Base-by-base conservation (phyloP, 176 grass and related monocot genomes). In the Rhynchospora breviuscula region DNA sequence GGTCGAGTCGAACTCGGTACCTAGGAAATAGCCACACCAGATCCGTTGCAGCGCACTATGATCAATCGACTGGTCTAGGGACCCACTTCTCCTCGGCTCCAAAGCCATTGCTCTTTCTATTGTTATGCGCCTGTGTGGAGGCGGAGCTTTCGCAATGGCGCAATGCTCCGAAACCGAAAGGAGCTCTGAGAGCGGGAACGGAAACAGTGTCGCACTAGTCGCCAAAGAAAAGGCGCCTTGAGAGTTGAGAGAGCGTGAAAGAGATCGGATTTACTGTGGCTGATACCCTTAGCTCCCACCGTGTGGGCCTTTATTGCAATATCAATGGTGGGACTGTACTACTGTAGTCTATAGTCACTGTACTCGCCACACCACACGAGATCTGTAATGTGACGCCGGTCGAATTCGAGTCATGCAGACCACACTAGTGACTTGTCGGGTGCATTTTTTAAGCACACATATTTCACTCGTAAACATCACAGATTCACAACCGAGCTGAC, bases 21-120 rank as follows among this genome's bases (percentile, higher is more conserved):
- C 84, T 8, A 86, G 92, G 84, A 98, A 98, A 85, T 98, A 98
- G 9, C 13, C 80, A 81, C 79, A 46, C 91, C 91, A 97, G 85
- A 97, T 82, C 47, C 0, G 12, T 40, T 10, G 66, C 47, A 85
- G 59, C 2, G 25, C n/a, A 35, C 0, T 2, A 76, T 31, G 61
- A 58, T 65, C 53, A 9, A 79, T 15, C 22, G 25, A 7, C 17
- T 15, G 14, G 19, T 35, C 72, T 54, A 75, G 77, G 21, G 63
- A 2, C 81, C 72, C 57, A 63, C 13, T 81, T 82, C 85, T 85
- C 26, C n/a, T 43, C 65, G 2, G 67, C 3, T 83, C 82, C 83
- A 61, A 78, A 67, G 67, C 69, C 90, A 93, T 94, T n/a, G 58
- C 18, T 44, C 2, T 7, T 78, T 19, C n/a, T 66, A 46, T 11